These are phyloP conservation scores for Botrytis fabae DNA, from an alignment of 2,329 filamentous ascomycete genomes.

Conservation along the genomic window DNA sequence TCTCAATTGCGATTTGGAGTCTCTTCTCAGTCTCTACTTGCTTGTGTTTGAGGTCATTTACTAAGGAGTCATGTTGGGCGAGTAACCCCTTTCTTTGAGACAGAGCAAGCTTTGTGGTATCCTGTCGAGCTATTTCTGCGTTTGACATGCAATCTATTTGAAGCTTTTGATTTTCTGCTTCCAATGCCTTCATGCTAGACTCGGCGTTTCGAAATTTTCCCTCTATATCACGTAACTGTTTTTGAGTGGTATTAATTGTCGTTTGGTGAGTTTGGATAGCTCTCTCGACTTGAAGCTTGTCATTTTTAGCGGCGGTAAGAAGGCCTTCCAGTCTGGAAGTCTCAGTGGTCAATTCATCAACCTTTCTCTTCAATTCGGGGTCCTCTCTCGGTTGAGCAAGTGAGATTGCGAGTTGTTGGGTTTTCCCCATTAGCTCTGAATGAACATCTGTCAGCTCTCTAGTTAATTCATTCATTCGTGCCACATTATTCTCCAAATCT, in stretches of 20 bases:
- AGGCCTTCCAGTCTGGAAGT: slow-evolving; percentile 36
- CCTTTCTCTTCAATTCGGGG: slow-evolving; percentile 26
- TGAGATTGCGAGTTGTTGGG: slow-evolving; percentile 29
- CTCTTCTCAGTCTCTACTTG: background rate
- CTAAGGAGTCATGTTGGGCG: slow-evolving; percentile 7
- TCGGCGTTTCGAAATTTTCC: slow-evolving; percentile 24
- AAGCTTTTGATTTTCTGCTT: slow-evolving; percentile 36
- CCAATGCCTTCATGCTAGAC: slow-evolving; percentile 35
- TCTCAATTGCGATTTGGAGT: background rate
- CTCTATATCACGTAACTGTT: slow-evolving; percentile 25
- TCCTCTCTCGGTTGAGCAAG: slow-evolving; percentile 31
- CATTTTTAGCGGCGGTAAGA: slow-evolving; percentile 40
- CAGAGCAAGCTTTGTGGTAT: slow-evolving; percentile 32
- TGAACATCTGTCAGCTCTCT: slow-evolving; percentile 28
- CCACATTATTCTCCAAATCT: slow-evolving; percentile 25
- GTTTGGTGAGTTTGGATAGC: slow-evolving; percentile 25
- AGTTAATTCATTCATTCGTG: slow-evolving; percentile 28
- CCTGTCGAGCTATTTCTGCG: slow-evolving; percentile 27
- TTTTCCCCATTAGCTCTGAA: slow-evolving; percentile 30
- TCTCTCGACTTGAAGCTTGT: slow-evolving; percentile 31
- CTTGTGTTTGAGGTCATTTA: slow-evolving; percentile 18
- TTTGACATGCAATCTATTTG: background rate
- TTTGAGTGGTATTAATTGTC: slow-evolving; percentile 18
- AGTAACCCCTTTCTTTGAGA: slow-evolving; percentile 19
- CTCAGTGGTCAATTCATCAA: slow-evolving; percentile 33